Base-by-base conservation (phyloP, 257 asterid genomes). In the Handroanthus guayacan region DNA sequence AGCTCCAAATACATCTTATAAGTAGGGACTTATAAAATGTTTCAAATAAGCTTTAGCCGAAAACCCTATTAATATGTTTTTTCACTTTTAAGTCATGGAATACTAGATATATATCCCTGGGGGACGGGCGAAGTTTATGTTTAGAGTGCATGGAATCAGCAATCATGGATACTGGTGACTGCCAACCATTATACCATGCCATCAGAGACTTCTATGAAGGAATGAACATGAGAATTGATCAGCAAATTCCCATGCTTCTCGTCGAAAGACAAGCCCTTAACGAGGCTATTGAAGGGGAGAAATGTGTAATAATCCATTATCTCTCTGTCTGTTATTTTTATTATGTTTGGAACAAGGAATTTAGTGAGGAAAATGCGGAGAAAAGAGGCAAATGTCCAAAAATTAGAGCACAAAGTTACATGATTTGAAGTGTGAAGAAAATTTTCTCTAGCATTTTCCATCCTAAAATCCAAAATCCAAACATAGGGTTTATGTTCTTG, bases 281-380 rank as follows among this genome's bases (percentile, higher is more conserved):
- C 17, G 98, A 95, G 86, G 99, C 98, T 62, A 91, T 93, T 61
- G 98, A 93, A 81, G 98, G 99, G 84, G 98, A 96, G 84, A 96
- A 90, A 80, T 90, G 87, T 77, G 98, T 93, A 93, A 72, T 58
- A 6, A 61, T 34, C 12, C 31, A 25, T 25, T 25, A 20, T 65
- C 20, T 36, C 38, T 16, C 55, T 34, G 31, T 25, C 31, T 25
- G 31, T 1, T 25, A 25, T 25, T 25, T 25, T 25, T 25, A 25
- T 25, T 25, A 25, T 25, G 31, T 25, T 25, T 25, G 31, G 31
- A 25, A 25, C 31, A 25, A 25, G 31, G 31, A 25, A 25, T 25
- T 25, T 25, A 25, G 31, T 25, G 31, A 25, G 31, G 31, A 25
- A 25, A 25, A 25, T 25, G 31, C 31, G 31, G 31, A 25, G 31